Evolutionary conservation across 2,329 filamentous ascomycete genomes (phyloP), one percentile per base, ranked within the genome.

Genomic region (Laburnicola sp.): DNA sequence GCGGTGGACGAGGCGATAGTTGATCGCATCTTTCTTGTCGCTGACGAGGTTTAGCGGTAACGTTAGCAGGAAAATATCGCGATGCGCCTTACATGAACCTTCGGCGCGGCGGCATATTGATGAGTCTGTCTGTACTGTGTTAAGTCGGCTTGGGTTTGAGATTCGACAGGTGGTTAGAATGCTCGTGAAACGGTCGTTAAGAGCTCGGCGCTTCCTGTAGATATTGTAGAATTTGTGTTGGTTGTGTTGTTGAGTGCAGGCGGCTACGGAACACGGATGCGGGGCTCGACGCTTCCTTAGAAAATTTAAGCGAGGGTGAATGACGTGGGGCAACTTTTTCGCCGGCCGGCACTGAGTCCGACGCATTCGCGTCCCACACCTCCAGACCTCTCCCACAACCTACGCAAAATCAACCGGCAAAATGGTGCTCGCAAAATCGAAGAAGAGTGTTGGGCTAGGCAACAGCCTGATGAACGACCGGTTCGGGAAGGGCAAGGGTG

Each of bases 401-500:
- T 37, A 50, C 36, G 46, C 48, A 38, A 25, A 45, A 35, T 51
- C 40, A 56, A 41, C 47, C 50, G 56, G 53, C 73, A 79, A 60
- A 36, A 89, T 89, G 86, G 85, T 86, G 65, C 76, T 89, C 66
- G 86, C 94, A 75, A 99, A 97, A 78, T 96, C 91, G 60, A 97
- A 97, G 75, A 96, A 92, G 76, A 83, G 86, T 66, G 91, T 97
- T 67, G 94, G 94, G 73, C 86, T 99, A 77, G 94, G 94, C 73
- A 97, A 97, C 78, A 86, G 88, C 77, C 84, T 99, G 72, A 99
- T 99, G 94, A 97, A 97, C 73, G 94, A 97, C 77, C 88, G 93
- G 51, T 97, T 97, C 75, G 91, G 92, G 69, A 96, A 94, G 76
- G 89, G 90, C 67, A 97, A 95, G 75, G 89, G 91, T 59, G 72